Base-by-base conservation (phyloP, 352 stramenopile genomes). In the Phytophthora sojae region DNA sequence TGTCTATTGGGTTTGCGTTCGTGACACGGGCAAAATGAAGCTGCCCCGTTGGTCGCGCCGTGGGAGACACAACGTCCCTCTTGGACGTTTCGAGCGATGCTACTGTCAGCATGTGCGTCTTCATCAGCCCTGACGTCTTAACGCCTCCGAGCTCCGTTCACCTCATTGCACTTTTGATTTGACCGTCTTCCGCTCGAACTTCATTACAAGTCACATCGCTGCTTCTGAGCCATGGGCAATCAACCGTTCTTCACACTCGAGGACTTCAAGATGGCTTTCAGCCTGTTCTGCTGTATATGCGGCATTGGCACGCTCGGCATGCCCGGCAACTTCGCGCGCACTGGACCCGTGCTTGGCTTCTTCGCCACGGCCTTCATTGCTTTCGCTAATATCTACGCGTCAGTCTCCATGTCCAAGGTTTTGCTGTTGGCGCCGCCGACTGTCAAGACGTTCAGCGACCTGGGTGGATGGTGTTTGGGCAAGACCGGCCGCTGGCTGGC, bases 221-320 rank as follows among this genome's bases (percentile, higher is more conserved):
- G 21, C 21, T 21, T 21, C 21, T 21, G 21, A 21, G 21, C 21
- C 30, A 68, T 71, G 57, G 37, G 30, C 29, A 60, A 61, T 17
- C 61, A 71, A 47, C 51, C 67, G 0, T 78, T 83, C 59, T 72
- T 81, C 64, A 87, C 79, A 15, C 12, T 65, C 1, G 81, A 89
- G 26, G 79, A 87, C 47, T 58, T 65, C 68, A 89, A 89, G 49
- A 71, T 60, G 23, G 71, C 71, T 1, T 84, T 84, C 58, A 78
- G 58, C 49, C 50, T 85, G 52, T 85, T 86, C 61, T 90, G 82
- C 64, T 81, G 78, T 19, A 79, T 88, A 50, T 90, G 63, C 62
- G 82, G 82, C 35, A 84, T 89, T 44, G 83, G 83, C 3, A 88
- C 83, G 19, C 78, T 91, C 21, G 79, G 83, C 26, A 86, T 91